phyloP scores from a whole-genome alignment of 306 rosid genomes.

The Vigna mungo region DNA sequence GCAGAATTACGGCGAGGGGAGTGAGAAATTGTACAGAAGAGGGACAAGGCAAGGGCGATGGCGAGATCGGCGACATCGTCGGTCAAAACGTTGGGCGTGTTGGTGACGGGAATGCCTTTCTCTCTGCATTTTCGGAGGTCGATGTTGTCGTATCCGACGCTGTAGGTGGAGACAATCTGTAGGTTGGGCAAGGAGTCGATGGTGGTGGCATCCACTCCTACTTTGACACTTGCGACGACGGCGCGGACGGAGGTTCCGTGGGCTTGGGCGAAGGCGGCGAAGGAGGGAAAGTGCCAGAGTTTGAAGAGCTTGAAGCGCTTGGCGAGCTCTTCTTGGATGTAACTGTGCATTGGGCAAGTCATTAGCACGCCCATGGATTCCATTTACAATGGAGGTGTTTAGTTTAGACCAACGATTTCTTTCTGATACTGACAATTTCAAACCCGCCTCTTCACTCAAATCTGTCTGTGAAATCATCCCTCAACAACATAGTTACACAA shows the following conservation, averaged over 20 bases:
- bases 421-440: no score
- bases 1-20: not conserved
- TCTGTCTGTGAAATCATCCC: no score
- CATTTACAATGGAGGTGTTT: constrained; percentile 24
- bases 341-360: constrained; percentile 52
- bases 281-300: constrained; percentile 57
- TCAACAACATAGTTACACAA: no score
- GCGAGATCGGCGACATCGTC: constrained; percentile 82
- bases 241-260: constrained; percentile 56
- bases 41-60: constrained; percentile 61
- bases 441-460: no score
- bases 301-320: constrained; percentile 65
- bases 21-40: constrained; percentile 52
- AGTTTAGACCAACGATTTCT: not conserved
- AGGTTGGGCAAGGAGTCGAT: constrained; percentile 63
- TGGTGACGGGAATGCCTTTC: constrained; percentile 62
- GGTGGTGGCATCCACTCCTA: constrained; percentile 57
- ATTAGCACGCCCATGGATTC: constrained; percentile 57
- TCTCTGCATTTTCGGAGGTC: constrained; percentile 58
- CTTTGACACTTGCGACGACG: constrained; percentile 48
- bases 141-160: constrained; percentile 74
- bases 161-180: constrained; percentile 63
- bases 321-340: constrained; percentile 56
- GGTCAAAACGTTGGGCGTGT: constrained; percentile 76
- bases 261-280: constrained; percentile 32